Percentiles rank a stretch among this genome's conserved stretches.
Conservation (phyloP, 306 rosid genomes). For the Heteromeles arbutifolia region DNA sequence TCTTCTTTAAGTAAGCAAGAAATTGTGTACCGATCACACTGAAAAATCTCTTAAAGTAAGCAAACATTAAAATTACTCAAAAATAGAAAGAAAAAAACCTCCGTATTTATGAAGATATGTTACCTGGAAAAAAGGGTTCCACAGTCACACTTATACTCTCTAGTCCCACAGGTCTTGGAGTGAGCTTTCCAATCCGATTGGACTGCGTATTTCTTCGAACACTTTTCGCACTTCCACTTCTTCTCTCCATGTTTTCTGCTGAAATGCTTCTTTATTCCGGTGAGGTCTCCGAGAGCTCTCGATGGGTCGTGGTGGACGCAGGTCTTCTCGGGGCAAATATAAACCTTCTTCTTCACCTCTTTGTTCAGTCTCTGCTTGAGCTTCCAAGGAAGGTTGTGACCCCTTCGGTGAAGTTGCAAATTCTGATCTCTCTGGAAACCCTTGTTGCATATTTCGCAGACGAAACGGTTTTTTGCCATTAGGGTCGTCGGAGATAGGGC, state of each 20-base stretch:
- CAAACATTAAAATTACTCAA: neutral
- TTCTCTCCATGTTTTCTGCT: constrained; percentile 95
- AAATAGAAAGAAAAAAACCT: neutral
- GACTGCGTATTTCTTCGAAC: constrained; percentile 92
- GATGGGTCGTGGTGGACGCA: constrained; percentile 86
- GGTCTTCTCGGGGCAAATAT: constrained; percentile 80
- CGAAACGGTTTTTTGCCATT: constrained; percentile 86
- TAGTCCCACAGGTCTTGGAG: constrained; percentile 86
- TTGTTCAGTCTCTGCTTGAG: constrained; percentile 62
- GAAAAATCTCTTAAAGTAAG: neutral
- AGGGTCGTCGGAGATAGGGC: constrained; percentile 85
- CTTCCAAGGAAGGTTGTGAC: constrained; percentile 96
- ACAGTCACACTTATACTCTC: constrained; percentile 93
- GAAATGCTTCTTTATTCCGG: constrained; percentile 90
- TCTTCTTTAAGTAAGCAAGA: neutral
- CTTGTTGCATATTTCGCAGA: constrained; percentile 94
- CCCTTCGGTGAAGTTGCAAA: constrained; percentile 87
- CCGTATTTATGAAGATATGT: neutral
- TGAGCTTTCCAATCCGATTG: constrained; percentile 99
- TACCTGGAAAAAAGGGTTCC: constrained; percentile 96
- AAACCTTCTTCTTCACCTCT: constrained; percentile 76
- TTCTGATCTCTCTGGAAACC: constrained; percentile 97
- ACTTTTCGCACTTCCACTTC: constrained; percentile 96
- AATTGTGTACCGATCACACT: too few species aligned
- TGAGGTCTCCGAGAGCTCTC: constrained; percentile 89